These are phyloP conservation scores for Dorcoceras hygrometricum DNA, from an alignment of 257 asterid genomes.

Conservation along the genomic window DNA sequence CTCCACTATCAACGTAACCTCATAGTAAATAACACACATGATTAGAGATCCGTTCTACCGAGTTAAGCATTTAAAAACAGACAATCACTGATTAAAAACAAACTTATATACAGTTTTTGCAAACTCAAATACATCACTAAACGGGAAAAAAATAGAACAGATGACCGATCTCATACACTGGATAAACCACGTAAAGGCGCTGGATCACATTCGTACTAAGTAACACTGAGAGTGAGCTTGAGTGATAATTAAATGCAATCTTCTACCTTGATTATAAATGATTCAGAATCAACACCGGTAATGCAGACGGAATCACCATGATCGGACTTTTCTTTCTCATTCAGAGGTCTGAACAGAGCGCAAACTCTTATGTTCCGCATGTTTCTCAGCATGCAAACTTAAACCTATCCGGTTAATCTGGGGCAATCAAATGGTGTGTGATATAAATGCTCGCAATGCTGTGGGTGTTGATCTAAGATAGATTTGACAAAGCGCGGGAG, in stretches of 20 bases:
- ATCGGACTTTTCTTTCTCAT: constrained; percentile 60
- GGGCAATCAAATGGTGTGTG: too few relatives aligned
- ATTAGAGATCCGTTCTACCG: neutral
- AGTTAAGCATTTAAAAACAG: too few relatives aligned
- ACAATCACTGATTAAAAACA: too few relatives aligned
- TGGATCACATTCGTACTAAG: neutral
- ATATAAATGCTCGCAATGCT: neutral
- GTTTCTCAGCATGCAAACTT: constrained; percentile 7
- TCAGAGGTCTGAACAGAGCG: constrained; percentile 77
- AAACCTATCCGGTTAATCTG: neutral
- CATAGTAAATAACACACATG: neutral
- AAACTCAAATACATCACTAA: neutral
- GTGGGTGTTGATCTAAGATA: too few relatives aligned
- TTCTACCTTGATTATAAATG: constrained; percentile 65
- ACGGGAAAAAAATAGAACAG: neutral
- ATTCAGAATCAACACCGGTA: constrained; percentile 48
- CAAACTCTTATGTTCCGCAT: constrained; percentile 72
- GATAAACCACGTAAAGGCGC: neutral
- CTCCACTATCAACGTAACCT: neutral
- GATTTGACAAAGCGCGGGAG: too few relatives aligned
- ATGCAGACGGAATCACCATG: constrained; percentile 57
- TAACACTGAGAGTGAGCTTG: neutral
- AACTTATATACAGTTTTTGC: too few relatives aligned
- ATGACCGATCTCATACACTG: neutral
- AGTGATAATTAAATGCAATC: neutral